Evolutionary conservation across 2,329 filamentous ascomycete species (phyloP).

Genomic region (Claviceps maximensis): DNA sequence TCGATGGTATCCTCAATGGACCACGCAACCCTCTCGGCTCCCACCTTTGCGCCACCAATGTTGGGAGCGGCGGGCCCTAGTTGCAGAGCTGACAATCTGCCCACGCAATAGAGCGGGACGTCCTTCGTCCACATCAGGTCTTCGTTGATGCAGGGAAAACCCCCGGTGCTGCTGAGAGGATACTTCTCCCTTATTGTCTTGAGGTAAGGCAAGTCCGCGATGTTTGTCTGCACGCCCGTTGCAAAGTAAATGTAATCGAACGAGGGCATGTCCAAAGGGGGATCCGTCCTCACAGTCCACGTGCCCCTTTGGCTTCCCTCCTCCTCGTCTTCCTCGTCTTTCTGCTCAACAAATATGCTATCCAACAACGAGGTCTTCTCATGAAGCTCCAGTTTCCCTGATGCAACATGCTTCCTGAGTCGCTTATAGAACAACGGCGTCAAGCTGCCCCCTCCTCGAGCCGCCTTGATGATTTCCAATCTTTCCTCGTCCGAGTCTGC

Average conservation of each 20-base stretch:
- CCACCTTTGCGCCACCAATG: slow-evolving; percentile 57
- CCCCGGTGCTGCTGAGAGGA: slow-evolving; percentile 49
- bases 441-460: slow-evolving; percentile 64
- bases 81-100: slow-evolving; percentile 51
- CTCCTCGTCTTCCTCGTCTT: too few species aligned
- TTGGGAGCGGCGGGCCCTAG: slow-evolving; percentile 63
- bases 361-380: slow-evolving; percentile 42
- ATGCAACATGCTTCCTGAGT: slow-evolving; percentile 45
- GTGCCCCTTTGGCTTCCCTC: too few species aligned
- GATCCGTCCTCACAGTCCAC: slow-evolving; percentile 37
- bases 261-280: slow-evolving; percentile 38
- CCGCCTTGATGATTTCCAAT: slow-evolving; percentile 49
- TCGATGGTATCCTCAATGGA: slow-evolving; percentile 44
- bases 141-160: slow-evolving; percentile 60
- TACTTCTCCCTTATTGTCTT: slow-evolving; percentile 43
- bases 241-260: slow-evolving; percentile 64
- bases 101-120: slow-evolving; percentile 62
- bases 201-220: slow-evolving; percentile 47
- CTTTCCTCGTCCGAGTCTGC: slow-evolving; percentile 60
- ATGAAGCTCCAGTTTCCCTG: slow-evolving; percentile 39
- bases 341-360: slow-evolving; percentile 37
- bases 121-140: slow-evolving; percentile 63
- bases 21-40: slow-evolving; percentile 63
- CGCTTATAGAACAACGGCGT: slow-evolving; percentile 55
- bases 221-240: slow-evolving; percentile 55